Conservation (phyloP, 352 stramenopile species). For the Phytophthora tentaculata region DNA sequence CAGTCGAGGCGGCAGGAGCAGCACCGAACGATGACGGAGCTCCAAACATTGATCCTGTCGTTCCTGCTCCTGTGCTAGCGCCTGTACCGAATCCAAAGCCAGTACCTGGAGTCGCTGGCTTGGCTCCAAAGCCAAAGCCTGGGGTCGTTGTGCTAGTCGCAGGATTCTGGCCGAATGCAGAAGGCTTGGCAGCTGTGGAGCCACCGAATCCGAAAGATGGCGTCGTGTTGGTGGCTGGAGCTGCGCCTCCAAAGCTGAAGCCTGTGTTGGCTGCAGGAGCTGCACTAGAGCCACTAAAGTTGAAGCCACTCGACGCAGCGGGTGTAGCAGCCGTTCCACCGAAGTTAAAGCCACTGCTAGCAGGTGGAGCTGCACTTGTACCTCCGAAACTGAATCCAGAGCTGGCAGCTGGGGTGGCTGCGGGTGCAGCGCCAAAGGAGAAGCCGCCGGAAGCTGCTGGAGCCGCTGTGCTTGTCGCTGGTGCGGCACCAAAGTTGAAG, state of each 20-base stretch:
- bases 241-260: conserved; percentile 51
- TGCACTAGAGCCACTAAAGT: conserved; percentile 30
- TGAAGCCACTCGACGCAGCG: conserved; percentile 35
- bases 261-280: conserved; percentile 24
- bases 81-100: conserved; percentile 47
- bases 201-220: conserved; percentile 46
- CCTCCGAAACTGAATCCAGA: conserved; percentile 50
- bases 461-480: conserved; percentile 18
- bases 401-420: conserved; percentile 28
- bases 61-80: conserved; percentile 22
- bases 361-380: conserved; percentile 30
- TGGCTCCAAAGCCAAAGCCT: conserved; percentile 45
- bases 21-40: conserved; percentile 40
- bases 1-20: conserved; percentile 41
- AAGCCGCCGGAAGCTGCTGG: conserved; percentile 47
- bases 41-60: conserved; percentile 1
- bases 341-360: conserved; percentile 38
- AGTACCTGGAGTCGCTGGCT: conserved; percentile 29
- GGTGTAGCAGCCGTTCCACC: conserved; percentile 20
- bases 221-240: conserved; percentile 29
- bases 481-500: conserved; percentile 43
- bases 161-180: conserved; percentile 55
- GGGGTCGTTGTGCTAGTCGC: conserved; percentile 25
- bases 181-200: conserved; percentile 46
- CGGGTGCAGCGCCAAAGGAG: conserved; percentile 53